These are phyloP conservation scores for Aspergillus pseudoglaucus DNA, from an alignment of 2,329 filamentous ascomycete genomes.

Conservation along the genomic window DNA sequence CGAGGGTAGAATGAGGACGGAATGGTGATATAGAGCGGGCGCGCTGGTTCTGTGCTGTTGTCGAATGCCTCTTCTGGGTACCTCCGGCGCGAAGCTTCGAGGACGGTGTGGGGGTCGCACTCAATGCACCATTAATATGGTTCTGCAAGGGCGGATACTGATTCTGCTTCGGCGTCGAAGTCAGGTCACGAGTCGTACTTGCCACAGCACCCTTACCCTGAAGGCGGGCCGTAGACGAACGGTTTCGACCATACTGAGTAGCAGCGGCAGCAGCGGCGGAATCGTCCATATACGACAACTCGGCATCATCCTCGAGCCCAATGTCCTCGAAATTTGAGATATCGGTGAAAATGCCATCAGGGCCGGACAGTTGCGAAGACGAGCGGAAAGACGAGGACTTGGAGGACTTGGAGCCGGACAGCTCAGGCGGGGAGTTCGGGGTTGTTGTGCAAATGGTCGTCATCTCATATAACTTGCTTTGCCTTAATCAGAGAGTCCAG, in stretches of 20 bases:
- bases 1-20: slow-evolving; percentile 16
- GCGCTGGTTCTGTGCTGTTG: slow-evolving; percentile 23
- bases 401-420: slow-evolving; percentile 80
- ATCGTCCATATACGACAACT: slow-evolving; percentile 28
- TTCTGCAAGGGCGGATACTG: slow-evolving; percentile 18
- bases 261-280: slow-evolving; percentile 18
- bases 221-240: slow-evolving; percentile 16
- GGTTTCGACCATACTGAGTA: slow-evolving; percentile 22
- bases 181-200: slow-evolving; percentile 29
- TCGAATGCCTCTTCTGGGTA: slow-evolving; percentile 19
- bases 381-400: slow-evolving; percentile 86
- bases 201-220: slow-evolving; percentile 8
- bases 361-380: slow-evolving; percentile 64
- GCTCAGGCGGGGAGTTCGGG: slow-evolving; percentile 67
- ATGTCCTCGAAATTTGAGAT: slow-evolving; percentile 89
- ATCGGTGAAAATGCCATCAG: slow-evolving; percentile 61
- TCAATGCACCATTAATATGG: slow-evolving; percentile 20
- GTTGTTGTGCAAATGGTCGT: slow-evolving; percentile 42
- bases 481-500: neutral
- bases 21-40: slow-evolving; percentile 26
- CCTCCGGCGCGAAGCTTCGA: slow-evolving; percentile 1
- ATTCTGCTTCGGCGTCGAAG: slow-evolving; percentile 18
- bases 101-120: neutral
- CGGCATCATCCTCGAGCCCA: slow-evolving; percentile 66
- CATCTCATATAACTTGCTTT: slow-evolving; percentile 27